phyloP scores from a whole-genome alignment of 1,284 basidiomycete species.

The Moesziomyces parantarcticus region DNA sequence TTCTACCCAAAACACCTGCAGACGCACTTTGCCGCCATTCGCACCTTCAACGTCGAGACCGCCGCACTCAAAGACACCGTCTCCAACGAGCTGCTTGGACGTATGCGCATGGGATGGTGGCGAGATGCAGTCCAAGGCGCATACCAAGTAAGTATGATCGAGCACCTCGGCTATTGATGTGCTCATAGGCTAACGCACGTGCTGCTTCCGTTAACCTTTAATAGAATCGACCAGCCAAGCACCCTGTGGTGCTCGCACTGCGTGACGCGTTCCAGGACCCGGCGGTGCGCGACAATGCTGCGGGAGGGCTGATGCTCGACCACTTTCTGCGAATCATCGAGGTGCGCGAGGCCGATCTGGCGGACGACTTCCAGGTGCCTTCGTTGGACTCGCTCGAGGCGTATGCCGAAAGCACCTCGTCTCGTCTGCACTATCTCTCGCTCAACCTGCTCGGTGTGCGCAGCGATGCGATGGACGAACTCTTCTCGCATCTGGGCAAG shows the following conservation, averaged over 20 bases:
- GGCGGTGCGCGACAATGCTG: slow-evolving; percentile 29
- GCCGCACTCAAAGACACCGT: slow-evolving; percentile 61
- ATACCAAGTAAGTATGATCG: slow-evolving; percentile 17
- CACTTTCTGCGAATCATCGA: slow-evolving; percentile 65
- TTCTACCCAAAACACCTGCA: slow-evolving; percentile 59
- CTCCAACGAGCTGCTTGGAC: slow-evolving; percentile 63
- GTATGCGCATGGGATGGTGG: slow-evolving; percentile 67
- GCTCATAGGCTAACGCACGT: too few species aligned
- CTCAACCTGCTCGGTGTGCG: slow-evolving; percentile 58
- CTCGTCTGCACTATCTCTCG: slow-evolving; percentile 58
- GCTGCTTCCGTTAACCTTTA: not conserved
- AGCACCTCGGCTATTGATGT: too few species aligned
- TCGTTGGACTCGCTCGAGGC: slow-evolving; percentile 56
- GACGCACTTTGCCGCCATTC: slow-evolving; percentile 62
- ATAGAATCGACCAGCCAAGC: slow-evolving; percentile 56
- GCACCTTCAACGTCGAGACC: slow-evolving; percentile 63
- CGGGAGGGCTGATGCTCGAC: slow-evolving; percentile 62
- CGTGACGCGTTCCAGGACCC: slow-evolving; percentile 62
- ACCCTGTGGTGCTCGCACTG: slow-evolving; percentile 61
- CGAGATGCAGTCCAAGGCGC: slow-evolving; percentile 60
- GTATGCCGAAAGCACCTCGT: slow-evolving; percentile 61
- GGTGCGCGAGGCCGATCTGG: slow-evolving; percentile 62
- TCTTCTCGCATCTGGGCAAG: slow-evolving; percentile 66
- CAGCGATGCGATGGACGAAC: slow-evolving; percentile 50
- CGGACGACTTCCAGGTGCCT: slow-evolving; percentile 56